A percentile compares a stretch with the other conserved stretches of the same genome.
Conservation (phyloP, 805 yeast genomes). For the Spathaspora gorwiae region DNA sequence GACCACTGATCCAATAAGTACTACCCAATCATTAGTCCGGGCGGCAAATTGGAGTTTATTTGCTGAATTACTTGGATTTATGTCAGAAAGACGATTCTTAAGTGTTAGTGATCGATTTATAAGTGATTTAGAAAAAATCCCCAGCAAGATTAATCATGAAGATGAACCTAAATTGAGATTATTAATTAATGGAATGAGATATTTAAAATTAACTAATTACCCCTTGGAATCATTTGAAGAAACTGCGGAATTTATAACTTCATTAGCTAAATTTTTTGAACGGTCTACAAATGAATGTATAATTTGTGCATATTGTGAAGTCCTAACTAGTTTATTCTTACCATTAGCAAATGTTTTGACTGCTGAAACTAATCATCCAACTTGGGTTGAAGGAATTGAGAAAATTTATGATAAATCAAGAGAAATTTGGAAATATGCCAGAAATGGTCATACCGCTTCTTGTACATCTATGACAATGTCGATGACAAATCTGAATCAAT, state of each 20-base stretch:
- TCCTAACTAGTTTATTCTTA: slow-evolving; percentile 64
- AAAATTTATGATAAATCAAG: slow-evolving; percentile 51
- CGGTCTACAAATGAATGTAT: slow-evolving; percentile 62
- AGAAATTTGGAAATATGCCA: slow-evolving; percentile 36
- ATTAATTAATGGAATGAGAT: slow-evolving; percentile 88
- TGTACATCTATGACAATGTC: neutral
- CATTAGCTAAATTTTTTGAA: slow-evolving; percentile 78
- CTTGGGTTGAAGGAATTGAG: slow-evolving; percentile 82
- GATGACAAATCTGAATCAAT: neutral
- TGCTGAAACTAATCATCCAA: slow-evolving; percentile 94
- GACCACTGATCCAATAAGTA: slow-evolving; percentile 78
- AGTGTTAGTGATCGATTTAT: slow-evolving; percentile 91
- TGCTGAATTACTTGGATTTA: slow-evolving; percentile 82
- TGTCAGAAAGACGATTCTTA: slow-evolving; percentile 79
- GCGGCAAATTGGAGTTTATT: slow-evolving; percentile 92
- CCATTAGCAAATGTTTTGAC: slow-evolving; percentile 83
- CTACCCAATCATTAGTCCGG: slow-evolving; percentile 59
- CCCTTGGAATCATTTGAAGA: slow-evolving; percentile 92
- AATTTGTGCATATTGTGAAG: slow-evolving; percentile 79
- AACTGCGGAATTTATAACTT: slow-evolving; percentile 82
- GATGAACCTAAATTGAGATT: slow-evolving; percentile 60
- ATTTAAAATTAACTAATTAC: slow-evolving; percentile 69
- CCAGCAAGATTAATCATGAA: slow-evolving; percentile 31
- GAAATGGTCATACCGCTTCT: neutral
- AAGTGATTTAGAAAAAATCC: slow-evolving; percentile 84